These are phyloP conservation scores for Ceratobasidium sp. DNA, from an alignment of 1,284 basidiomycete species.

Conservation along the genomic window DNA sequence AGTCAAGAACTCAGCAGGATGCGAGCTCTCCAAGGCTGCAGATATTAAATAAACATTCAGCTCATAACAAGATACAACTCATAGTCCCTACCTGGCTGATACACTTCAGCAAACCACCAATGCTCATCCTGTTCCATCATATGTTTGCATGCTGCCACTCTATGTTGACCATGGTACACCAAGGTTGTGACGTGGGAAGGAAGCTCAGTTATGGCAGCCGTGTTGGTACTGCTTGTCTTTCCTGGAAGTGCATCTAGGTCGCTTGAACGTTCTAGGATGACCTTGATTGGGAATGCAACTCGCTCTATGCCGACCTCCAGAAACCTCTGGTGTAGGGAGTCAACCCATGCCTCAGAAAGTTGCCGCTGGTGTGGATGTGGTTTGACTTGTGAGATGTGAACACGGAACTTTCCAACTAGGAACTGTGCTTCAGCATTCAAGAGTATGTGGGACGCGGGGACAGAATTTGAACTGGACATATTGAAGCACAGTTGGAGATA, in stretches of 20 bases:
- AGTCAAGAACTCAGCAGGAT: constrained; percentile 24
- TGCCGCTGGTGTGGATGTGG: background rate
- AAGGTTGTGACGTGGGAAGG: background rate
- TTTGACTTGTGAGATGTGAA: background rate
- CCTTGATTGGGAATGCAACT: constrained; percentile 7
- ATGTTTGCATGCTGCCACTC: background rate
- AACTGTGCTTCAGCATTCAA: background rate
- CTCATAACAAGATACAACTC: too few species aligned
- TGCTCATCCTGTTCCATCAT: background rate
- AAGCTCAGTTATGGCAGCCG: background rate
- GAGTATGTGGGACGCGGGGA: background rate
- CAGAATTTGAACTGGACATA: background rate
- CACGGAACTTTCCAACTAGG: background rate
- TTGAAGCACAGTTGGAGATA: too few species aligned
- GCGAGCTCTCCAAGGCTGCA: background rate
- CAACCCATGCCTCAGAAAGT: background rate
- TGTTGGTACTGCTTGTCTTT: too few species aligned
- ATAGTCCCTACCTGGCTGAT: background rate
- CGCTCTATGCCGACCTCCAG: background rate
- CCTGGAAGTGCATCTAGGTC: background rate
- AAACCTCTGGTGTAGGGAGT: background rate
- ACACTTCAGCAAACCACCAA: constrained; percentile 26
- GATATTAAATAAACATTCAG: too few species aligned
- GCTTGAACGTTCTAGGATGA: background rate
- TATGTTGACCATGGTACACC: constrained; percentile 4